Evolutionary conservation across 352 stramenopile genomes (phyloP).

Genomic region (Phytophthora capsici): DNA sequence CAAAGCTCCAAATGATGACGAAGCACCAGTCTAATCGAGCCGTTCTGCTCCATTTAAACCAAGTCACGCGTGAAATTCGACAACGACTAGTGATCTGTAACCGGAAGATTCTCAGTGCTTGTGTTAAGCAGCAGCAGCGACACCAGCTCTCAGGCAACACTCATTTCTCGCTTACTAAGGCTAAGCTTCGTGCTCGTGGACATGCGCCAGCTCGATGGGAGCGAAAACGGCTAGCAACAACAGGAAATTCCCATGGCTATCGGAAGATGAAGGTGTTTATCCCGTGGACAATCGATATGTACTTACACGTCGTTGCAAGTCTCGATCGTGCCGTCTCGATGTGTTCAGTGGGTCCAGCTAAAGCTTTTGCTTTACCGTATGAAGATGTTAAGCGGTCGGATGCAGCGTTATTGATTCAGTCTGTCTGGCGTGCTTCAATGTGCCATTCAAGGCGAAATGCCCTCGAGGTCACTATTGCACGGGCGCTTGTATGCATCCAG

Average conservation of each 20-base stretch:
- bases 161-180: constrained; percentile 43
- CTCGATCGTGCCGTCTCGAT: constrained; percentile 39
- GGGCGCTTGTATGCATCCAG: constrained; percentile 68
- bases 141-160: constrained; percentile 11
- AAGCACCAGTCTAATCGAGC: constrained; percentile 34
- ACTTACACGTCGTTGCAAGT: constrained; percentile 62
- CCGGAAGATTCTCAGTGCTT: constrained; percentile 60
- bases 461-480: constrained; percentile 58
- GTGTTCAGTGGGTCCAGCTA: constrained; percentile 36
- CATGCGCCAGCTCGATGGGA: constrained; percentile 53
- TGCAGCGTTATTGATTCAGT: constrained; percentile 61
- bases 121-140: constrained; percentile 53
- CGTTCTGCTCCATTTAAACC: constrained; percentile 54
- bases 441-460: constrained; percentile 48
- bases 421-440: constrained; percentile 50
- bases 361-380: constrained; percentile 64
- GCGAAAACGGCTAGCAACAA: constrained; percentile 18
- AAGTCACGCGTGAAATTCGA: constrained; percentile 51
- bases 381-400: constrained; percentile 54
- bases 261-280: constrained; percentile 68
- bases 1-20: constrained; percentile 10
- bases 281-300: constrained; percentile 83
- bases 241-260: constrained; percentile 32
- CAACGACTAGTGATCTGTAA: constrained; percentile 69
- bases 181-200: constrained; percentile 50